phyloP scores from a whole-genome alignment of 1,139 yeast genomes.

The Taphrina deformans region DNA sequence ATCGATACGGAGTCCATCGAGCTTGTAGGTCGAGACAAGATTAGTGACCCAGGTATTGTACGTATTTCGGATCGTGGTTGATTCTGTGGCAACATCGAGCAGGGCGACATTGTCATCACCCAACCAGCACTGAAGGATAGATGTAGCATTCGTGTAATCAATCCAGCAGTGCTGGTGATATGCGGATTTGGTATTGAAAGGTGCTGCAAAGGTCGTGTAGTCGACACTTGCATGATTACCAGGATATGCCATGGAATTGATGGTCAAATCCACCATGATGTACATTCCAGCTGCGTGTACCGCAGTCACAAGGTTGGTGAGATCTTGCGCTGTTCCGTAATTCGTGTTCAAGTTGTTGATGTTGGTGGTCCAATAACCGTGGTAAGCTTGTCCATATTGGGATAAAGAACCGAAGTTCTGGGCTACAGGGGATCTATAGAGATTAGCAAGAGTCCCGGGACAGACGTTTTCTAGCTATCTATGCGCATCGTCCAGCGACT shows the following conservation, averaged over 20 bases:
- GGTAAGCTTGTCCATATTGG: constrained; percentile 35
- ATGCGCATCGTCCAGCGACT: neutral
- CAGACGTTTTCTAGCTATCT: neutral
- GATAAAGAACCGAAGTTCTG: constrained; percentile 32
- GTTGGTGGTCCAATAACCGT: constrained; percentile 37
- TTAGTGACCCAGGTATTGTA: constrained; percentile 22
- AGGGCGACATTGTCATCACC: constrained; percentile 34
- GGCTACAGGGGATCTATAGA: constrained; percentile 33
- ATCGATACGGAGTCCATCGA: constrained; percentile 38
- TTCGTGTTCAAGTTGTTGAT: constrained; percentile 34
- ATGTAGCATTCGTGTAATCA: constrained; percentile 34
- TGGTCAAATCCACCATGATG: constrained; percentile 36
- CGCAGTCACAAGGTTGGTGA: constrained; percentile 30
- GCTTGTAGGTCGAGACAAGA: constrained; percentile 22
- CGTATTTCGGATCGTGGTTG: constrained; percentile 17
- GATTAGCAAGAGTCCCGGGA: neutral
- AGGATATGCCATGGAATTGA: constrained; percentile 35
- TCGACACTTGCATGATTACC: constrained; percentile 22
- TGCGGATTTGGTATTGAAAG: constrained; percentile 33
- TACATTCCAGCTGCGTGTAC: constrained; percentile 36
- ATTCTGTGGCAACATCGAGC: constrained; percentile 33
- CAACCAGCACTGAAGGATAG: constrained; percentile 36
- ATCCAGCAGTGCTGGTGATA: constrained; percentile 35
- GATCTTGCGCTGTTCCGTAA: constrained; percentile 35
- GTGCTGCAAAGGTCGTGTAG: constrained; percentile 23